Percentiles rank a stretch among this genome's conserved stretches.
phyloP scores from a whole-genome alignment of 1,284 basidiomycete species.

The Heterobasidion parviporum region DNA sequence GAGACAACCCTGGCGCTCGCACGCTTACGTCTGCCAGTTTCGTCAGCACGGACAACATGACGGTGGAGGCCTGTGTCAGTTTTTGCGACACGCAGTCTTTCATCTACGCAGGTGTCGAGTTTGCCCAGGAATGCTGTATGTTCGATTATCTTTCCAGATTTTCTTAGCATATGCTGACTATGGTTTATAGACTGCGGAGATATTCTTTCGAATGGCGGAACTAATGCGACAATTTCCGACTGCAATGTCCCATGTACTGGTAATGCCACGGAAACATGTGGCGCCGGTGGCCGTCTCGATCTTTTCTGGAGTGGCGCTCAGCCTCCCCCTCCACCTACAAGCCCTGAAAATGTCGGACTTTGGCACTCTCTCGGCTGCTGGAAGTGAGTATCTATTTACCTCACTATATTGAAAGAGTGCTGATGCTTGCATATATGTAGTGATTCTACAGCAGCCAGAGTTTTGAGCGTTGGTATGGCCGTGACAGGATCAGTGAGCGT shows the following conservation, averaged over 20 bases:
- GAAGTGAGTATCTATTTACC: slow-evolving; percentile 32
- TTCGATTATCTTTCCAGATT: background rate
- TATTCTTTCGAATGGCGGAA: slow-evolving; percentile 35
- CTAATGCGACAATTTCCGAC: slow-evolving; percentile 36
- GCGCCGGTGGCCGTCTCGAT: slow-evolving; percentile 46
- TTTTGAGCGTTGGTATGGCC: slow-evolving; percentile 33
- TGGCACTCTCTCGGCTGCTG: slow-evolving; percentile 63
- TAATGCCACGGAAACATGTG: slow-evolving; percentile 49
- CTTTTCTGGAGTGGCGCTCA: slow-evolving; percentile 52
- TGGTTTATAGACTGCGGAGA: slow-evolving; percentile 52
- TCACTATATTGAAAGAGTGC: background rate
- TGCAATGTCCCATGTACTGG: slow-evolving; percentile 61
- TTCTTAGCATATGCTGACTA: background rate
- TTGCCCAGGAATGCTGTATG: slow-evolving; percentile 49
- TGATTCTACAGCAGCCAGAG: slow-evolving; percentile 39
- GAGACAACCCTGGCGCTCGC: slow-evolving; percentile 45
- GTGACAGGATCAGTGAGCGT: slow-evolving; percentile 43
- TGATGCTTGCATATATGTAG: slow-evolving; percentile 20
- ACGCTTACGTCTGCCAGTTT: slow-evolving; percentile 40
- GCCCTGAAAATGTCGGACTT: slow-evolving; percentile 41
- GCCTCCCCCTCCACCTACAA: slow-evolving; percentile 45
- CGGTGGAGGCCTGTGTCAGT: slow-evolving; percentile 51
- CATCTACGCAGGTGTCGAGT: slow-evolving; percentile 59
- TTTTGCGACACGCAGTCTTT: slow-evolving; percentile 46
- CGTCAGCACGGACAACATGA: slow-evolving; percentile 45